A percentile compares a stretch with the other conserved stretches of the same genome.
Evolutionary conservation across 768 basidiomycete genomes (phyloP).

Genomic region (Lyophyllum shimeji): DNA sequence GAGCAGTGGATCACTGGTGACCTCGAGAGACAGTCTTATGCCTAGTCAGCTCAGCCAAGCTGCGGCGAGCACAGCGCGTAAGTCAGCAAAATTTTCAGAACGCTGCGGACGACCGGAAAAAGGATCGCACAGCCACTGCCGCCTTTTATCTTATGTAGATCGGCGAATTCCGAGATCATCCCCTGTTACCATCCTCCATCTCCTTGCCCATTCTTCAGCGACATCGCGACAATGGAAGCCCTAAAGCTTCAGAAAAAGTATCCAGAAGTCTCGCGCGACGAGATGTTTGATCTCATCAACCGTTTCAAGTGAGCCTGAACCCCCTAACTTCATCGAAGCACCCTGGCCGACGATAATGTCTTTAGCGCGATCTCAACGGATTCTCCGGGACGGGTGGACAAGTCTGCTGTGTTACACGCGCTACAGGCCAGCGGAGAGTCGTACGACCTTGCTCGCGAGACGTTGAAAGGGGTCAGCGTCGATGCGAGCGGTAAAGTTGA

Average conservation of each 20-base stretch:
- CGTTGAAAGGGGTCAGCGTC: slow-evolving; percentile 90
- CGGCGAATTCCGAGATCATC: slow-evolving; percentile 18
- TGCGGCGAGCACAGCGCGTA: background rate
- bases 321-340: slow-evolving; percentile 1
- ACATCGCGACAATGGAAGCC: slow-evolving; percentile 60
- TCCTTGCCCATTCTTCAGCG: background rate
- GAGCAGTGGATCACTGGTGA: too few species aligned
- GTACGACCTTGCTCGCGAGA: slow-evolving; percentile 87
- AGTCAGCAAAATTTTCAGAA: background rate
- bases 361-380: slow-evolving; percentile 73
- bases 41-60: too few species aligned
- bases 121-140: slow-evolving; percentile 13
- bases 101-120: background rate
- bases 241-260: slow-evolving; percentile 89
- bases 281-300: slow-evolving; percentile 92
- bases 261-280: slow-evolving; percentile 87
- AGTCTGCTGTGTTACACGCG: slow-evolving; percentile 75
- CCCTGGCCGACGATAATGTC: slow-evolving; percentile 13
- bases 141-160: slow-evolving; percentile 14
- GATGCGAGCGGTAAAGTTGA: slow-evolving; percentile 96
- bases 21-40: too few species aligned
- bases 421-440: slow-evolving; percentile 82
- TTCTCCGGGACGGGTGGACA: slow-evolving; percentile 80
- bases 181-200: slow-evolving; percentile 1
- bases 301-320: slow-evolving; percentile 83